These are phyloP conservation scores for Tolypocladium guangdongense DNA, from an alignment of 2,329 filamentous ascomycete genomes.

Conservation along the genomic window DNA sequence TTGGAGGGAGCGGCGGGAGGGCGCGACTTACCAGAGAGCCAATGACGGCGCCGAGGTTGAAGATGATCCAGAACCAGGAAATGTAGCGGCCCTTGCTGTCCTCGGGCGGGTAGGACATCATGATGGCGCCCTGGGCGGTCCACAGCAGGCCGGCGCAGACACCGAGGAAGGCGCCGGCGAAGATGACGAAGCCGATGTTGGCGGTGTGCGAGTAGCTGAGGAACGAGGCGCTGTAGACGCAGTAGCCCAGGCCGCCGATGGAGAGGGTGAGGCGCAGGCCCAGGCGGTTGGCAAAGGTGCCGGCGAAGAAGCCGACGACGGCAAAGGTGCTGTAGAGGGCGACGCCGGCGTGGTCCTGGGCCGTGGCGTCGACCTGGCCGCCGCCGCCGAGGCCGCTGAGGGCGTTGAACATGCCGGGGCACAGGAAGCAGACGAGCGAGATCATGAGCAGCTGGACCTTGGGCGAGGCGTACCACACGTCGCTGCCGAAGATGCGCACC, in stretches of 20 bases:
- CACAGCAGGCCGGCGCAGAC: conserved; percentile 71
- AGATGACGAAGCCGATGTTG: conserved; percentile 62
- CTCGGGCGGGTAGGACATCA: conserved; percentile 84
- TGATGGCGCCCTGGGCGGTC: conserved; percentile 75
- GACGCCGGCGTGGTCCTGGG: conserved; percentile 52
- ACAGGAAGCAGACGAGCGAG: conserved; percentile 43
- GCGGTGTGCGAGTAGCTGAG: conserved; percentile 58
- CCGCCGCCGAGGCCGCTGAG: conserved; percentile 54
- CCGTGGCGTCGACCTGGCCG: conserved; percentile 39
- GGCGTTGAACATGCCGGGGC: conserved; percentile 64
- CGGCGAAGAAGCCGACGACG: conserved; percentile 57
- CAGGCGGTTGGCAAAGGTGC: conserved; percentile 67
- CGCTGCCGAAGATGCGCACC: conserved; percentile 39
- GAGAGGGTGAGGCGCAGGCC: conserved; percentile 58
- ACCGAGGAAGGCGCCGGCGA: conserved; percentile 66
- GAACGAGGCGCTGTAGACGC: conserved; percentile 61
- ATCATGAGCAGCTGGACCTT: conserved; percentile 63
- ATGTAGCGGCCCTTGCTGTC: conserved; percentile 79
- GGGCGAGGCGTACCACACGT: conserved; percentile 63
- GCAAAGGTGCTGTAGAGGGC: conserved; percentile 65
- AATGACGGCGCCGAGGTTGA: conserved; percentile 84
- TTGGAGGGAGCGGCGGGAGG: conserved; percentile 10
- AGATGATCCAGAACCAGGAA: conserved; percentile 89
- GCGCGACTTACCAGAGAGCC: conserved; percentile 46
- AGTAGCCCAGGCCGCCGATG: conserved; percentile 68